Evolutionary conservation across 345 rosid genomes (phyloP).

Genomic region (Murraya paniculata): DNA sequence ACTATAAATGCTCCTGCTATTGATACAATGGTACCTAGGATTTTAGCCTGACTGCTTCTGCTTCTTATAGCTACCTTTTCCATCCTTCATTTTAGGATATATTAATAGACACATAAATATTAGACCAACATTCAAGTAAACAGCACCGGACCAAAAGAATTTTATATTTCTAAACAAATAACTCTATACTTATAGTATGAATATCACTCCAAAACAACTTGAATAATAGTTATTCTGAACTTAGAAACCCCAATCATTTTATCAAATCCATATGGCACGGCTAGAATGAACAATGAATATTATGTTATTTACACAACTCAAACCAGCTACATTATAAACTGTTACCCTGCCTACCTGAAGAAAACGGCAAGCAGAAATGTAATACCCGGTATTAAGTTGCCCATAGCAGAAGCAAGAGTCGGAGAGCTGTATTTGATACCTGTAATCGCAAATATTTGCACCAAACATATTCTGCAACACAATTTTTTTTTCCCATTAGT

Average conservation of each 20-base stretch:
- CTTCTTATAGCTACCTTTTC: slow-evolving; percentile 32
- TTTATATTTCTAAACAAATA: not conserved
- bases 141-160: not conserved
- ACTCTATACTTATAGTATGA: not conserved
- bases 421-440: slow-evolving; percentile 35
- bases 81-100: slow-evolving; percentile 27
- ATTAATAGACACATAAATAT: not conserved
- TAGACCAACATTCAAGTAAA: not conserved
- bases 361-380: slow-evolving; percentile 29
- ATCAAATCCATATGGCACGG: not conserved
- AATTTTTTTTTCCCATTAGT: not conserved
- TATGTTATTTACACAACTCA: not conserved
- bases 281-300: not conserved
- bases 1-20: slow-evolving; percentile 39
- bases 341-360: slow-evolving; percentile 19
- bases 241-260: not conserved
- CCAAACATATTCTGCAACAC: slow-evolving; percentile 12
- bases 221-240: not conserved
- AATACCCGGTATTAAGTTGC: slow-evolving; percentile 30
- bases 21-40: slow-evolving; percentile 38
- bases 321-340: not conserved
- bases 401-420: slow-evolving; percentile 28
- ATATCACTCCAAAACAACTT: not conserved
- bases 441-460: slow-evolving; percentile 16
- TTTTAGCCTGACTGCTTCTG: slow-evolving; percentile 39